Base-by-base conservation (phyloP, 108 stramenopile genomes). In the Fistulifera pelliculosa region DNA sequence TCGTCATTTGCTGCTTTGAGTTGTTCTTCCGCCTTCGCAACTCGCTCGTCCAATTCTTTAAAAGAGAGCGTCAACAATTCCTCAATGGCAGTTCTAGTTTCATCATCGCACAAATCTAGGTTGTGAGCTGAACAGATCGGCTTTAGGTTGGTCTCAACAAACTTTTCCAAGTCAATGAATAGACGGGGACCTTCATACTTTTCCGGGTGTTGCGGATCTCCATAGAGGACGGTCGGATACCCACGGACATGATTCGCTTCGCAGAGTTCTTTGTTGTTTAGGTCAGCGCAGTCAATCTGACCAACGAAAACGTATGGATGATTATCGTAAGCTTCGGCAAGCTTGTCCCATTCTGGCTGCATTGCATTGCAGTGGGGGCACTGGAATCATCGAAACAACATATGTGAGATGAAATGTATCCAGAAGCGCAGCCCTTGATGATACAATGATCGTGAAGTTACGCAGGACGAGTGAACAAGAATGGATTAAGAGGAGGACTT, bases 231-330 rank as follows among this genome's bases (percentile, higher is more conserved):
- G 0, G 94, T 93, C 4, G 94, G 94, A 61, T 79, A 92, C 26
- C 87, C 87, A 5, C 60, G 57, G 16, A 95, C 75, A 22, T 91
- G 87, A 56, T 90, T 81, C 14, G 61, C 70, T 35, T 82, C 70
- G 45, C 87, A 93, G 27, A 96, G 67, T 1, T 64, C 68, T 52
- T 77, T 60, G 52, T 75, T 79, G 4, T 28, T 28, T 23, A 88
- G 81, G 49, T 65, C 68, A 14, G 84, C 90, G 51, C 90, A 93
- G 79, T 93, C 93, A 14, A 93, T 88, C 41, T 94, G 88, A 48
- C 74, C 90, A 51, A 97, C 53, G 19, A 89, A 70, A 24, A 69
- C 60, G 59, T 55, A 75, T 27, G 67, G 13, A 38, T 60, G 56
- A 10, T 59, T 70, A 15, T 60, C 55, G 53, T 66, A 86, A 12